Conservation (phyloP, 2,329 filamentous ascomycete species). For the Ophiostoma angusticollis region DNA sequence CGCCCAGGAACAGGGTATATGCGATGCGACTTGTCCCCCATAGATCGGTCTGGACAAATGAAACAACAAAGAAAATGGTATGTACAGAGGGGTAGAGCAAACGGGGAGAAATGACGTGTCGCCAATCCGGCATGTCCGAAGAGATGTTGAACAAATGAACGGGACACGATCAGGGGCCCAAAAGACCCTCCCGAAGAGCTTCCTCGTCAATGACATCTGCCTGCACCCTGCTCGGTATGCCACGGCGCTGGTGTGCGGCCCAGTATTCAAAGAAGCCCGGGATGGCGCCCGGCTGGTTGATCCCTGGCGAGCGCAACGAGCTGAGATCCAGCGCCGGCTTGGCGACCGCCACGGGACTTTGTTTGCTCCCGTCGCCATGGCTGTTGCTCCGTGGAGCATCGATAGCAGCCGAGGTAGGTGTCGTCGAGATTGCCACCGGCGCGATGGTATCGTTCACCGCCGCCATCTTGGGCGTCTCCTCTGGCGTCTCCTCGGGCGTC, state of each 20-base stretch:
- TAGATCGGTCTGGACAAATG: too few species aligned
- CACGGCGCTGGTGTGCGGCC: slow-evolving; percentile 36
- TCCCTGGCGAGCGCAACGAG: slow-evolving; percentile 47
- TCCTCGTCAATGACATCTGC: slow-evolving; percentile 45
- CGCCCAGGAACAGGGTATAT: too few species aligned
- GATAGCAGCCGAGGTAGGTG: background rate
- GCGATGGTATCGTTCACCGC: background rate
- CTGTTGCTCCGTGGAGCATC: background rate
- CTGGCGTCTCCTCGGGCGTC: too few species aligned
- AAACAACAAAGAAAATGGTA: background rate
- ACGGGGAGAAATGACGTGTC: background rate
- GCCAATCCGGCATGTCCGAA: too few species aligned
- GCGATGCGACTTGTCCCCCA: too few species aligned
- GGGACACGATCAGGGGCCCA: slow-evolving; percentile 21
- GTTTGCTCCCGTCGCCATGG: background rate
- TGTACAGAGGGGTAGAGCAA: background rate
- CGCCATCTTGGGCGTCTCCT: background rate
- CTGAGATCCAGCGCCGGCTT: slow-evolving; percentile 21
- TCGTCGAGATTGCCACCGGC: background rate
- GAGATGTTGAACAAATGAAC: background rate
- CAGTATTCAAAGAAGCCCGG: slow-evolving; percentile 54
- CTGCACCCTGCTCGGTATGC: slow-evolving; percentile 42
- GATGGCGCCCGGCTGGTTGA: slow-evolving; percentile 66
- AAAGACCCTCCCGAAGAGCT: slow-evolving; percentile 47
- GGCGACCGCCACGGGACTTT: background rate